Conservation (phyloP, 768 basidiomycete species). For the Naganishia kalamii region DNA sequence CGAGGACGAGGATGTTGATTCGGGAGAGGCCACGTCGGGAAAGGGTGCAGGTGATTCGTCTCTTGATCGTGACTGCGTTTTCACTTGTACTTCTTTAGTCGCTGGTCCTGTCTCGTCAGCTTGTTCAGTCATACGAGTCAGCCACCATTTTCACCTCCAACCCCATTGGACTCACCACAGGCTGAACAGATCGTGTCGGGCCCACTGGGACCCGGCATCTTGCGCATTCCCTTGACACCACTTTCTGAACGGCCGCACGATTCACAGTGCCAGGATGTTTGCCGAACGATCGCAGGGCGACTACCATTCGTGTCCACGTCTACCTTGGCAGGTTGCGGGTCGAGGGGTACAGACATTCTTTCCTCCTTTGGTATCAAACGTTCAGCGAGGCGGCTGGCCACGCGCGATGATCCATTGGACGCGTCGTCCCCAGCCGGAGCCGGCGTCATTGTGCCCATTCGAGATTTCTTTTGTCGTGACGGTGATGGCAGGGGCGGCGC, state of each 20-base stretch:
- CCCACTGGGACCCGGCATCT: conserved; percentile 17
- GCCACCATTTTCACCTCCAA: neutral
- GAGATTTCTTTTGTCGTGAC: neutral
- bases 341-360: neutral
- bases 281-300: neutral
- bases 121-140: neutral
- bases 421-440: conserved; percentile 50
- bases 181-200: conserved; percentile 13
- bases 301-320: neutral
- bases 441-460: conserved; percentile 46
- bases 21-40: conserved; percentile 31
- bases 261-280: neutral
- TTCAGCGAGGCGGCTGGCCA: conserved; percentile 12
- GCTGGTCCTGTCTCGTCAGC: neutral
- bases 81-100: neutral
- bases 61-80: conserved; percentile 1
- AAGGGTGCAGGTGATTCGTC: conserved; percentile 28
- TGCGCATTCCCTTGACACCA: conserved; percentile 17
- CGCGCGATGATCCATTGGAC: neutral
- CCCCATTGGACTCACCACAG: conserved; percentile 12
- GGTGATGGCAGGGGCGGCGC: neutral
- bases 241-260: conserved; percentile 16
- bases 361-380: conserved; percentile 12
- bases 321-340: neutral
- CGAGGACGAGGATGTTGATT: conserved; percentile 22